Base-by-base conservation (phyloP, 768 basidiomycete genomes). In the Boletus speciosus region DNA sequence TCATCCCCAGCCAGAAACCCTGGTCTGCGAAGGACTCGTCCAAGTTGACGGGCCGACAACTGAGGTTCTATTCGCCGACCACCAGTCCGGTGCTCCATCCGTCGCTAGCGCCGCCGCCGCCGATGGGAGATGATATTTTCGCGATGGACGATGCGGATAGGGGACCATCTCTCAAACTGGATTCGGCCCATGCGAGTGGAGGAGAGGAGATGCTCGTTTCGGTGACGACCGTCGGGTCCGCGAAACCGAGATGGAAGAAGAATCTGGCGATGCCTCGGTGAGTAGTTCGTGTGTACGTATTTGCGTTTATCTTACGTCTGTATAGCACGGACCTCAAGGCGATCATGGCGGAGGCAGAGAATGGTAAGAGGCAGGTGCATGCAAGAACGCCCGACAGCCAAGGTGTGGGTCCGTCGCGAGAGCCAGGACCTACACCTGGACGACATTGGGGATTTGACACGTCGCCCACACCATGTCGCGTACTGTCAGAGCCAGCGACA, bases 281-380 rank as follows among this genome's bases (percentile, higher is more conserved):
- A 37, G 81, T 71, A 14, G 29, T 40, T 35, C 34, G 1, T 59
- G 57, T 47, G 51, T 44, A 49, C 51, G 50, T 16, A 27, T 60
- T 34, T 57, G 48, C 64, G 56, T 25, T 37, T 54, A 46, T 52
- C 49, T 57, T 35, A 60, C 52, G 37, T n/a, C 39, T 23, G 11
- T 56, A 9, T 56, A 93, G 89, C 23, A 81, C 85, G 12, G 90
- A 96, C 65, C 86, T 98, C 81, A 88, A 87, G 62, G 72, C 81
- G 15, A 82, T 98, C 53, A 91, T 98, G 81, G 90, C 87, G 0
- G 94, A 94, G 68, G 80, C 86, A 1, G 83, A 78, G 45, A 71
- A 63, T 15, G 67, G 55, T 31, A 69, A 61, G 51, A 62, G 47
- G 15, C 52, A 55, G 19, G 52, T 47, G 32, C 36, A 57, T 32